phyloP scores from a whole-genome alignment of 2,329 filamentous ascomycete genomes.

The Fusarium coicis region DNA sequence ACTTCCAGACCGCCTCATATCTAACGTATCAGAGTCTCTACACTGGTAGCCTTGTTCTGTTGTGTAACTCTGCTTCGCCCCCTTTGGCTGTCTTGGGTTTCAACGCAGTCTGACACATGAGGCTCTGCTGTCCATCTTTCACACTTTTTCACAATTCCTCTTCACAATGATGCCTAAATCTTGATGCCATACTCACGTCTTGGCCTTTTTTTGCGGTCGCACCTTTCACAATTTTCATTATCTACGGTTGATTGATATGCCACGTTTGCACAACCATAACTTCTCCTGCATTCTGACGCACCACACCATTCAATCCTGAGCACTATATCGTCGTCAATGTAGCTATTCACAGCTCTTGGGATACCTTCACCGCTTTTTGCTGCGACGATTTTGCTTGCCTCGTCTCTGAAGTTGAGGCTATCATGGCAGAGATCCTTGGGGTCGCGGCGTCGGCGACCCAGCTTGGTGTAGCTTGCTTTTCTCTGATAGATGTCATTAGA shows the following conservation, averaged over 20 bases:
- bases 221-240: background rate
- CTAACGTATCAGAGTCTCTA: background rate
- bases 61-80: conserved; percentile 16
- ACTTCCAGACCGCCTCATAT: background rate
- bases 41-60: background rate
- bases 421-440: conserved; percentile 41
- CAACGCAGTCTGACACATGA: conserved; percentile 16
- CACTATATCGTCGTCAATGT: background rate
- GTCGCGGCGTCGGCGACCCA: conserved; percentile 36
- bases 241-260: conserved; percentile 8
- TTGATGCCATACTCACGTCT: background rate
- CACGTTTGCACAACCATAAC: conserved; percentile 27
- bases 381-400: background rate
- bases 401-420: background rate
- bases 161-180: background rate
- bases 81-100: background rate
- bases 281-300: conserved; percentile 19
- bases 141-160: background rate
- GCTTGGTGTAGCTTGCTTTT: conserved; percentile 21
- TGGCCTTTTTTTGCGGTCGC: conserved; percentile 1
- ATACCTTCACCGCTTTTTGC: conserved; percentile 21
- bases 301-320: background rate
- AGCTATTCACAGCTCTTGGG: background rate
- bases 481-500: conserved; percentile 26
- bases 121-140: conserved; percentile 19